A percentile compares a stretch with the other conserved stretches of the same genome.
phyloP scores from a whole-genome alignment of 2,329 filamentous ascomycete species.

The Berkeleyomyces basicola region DNA sequence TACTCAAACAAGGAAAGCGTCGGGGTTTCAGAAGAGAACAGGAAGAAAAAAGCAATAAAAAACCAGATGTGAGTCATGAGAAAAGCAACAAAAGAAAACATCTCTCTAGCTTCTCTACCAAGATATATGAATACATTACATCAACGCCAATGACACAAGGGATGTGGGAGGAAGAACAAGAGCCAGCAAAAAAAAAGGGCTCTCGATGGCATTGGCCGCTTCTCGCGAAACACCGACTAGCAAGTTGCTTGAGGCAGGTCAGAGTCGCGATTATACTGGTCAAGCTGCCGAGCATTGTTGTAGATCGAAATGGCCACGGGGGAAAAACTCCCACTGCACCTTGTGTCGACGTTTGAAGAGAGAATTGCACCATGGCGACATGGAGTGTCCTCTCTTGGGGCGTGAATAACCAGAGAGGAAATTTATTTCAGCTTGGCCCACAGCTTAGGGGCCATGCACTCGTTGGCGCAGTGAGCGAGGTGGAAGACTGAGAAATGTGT shows the following conservation, averaged over 20 bases:
- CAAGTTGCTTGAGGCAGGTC: background rate
- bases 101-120: constrained; percentile 9
- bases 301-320: background rate
- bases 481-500: constrained; percentile 63
- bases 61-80: background rate
- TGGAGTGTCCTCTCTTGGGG: background rate
- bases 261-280: background rate
- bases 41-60: constrained; percentile 4
- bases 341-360: constrained; percentile 3
- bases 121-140: constrained; percentile 14
- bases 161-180: background rate
- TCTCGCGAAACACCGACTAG: background rate
- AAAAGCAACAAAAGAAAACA: constrained; percentile 5
- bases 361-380: constrained; percentile 5
- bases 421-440: constrained; percentile 81
- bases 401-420: background rate
- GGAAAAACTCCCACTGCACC: background rate
- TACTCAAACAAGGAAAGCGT: background rate
- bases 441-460: constrained; percentile 91
- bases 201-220: background rate
- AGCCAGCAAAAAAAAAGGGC: background rate
- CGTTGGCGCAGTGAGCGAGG: constrained; percentile 83
- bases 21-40: background rate
- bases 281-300: background rate
- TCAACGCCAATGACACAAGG: background rate